phyloP scores from a whole-genome alignment of 106 monocot genomes.

The Cymbidium sinense region DNA sequence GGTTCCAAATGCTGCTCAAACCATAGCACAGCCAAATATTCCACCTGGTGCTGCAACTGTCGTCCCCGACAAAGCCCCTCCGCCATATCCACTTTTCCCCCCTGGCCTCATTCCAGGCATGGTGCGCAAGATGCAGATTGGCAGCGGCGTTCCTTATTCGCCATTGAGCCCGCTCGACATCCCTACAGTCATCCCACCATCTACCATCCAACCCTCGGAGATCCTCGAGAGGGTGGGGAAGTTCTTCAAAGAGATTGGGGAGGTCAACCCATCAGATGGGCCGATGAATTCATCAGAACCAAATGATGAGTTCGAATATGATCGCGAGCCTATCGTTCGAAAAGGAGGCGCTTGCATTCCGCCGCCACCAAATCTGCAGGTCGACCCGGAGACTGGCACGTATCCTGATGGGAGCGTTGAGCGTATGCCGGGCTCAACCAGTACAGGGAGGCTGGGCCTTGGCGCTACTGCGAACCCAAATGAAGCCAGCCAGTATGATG shows the following conservation, averaged over 20 bases:
- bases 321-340: conserved; percentile 51
- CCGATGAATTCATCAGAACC: conserved; percentile 44
- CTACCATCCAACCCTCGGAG: conserved; percentile 61
- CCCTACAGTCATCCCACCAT: conserved; percentile 87
- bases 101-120: conserved; percentile 97
- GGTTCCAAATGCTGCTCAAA: conserved; percentile 15
- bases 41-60: conserved; percentile 6
- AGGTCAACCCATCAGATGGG: conserved; percentile 82
- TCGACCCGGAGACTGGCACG: conserved; percentile 72
- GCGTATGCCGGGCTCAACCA: conserved; percentile 35
- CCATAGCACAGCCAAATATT: conserved; percentile 12
- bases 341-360: conserved; percentile 94
- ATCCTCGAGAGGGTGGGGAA: conserved; percentile 64
- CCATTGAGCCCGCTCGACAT: conserved; percentile 92
- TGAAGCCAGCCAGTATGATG: conserved; percentile 86
- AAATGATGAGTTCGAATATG: conserved; percentile 40
- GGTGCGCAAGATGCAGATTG: conserved; percentile 97
- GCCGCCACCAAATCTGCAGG: conserved; percentile 71
- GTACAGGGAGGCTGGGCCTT: conserved; percentile 64
- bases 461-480: conserved; percentile 82
- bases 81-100: conserved; percentile 92
- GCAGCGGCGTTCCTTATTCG: conserved; percentile 95
- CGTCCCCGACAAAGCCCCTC: conserved; percentile 32
- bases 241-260: conserved; percentile 89
- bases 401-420: conserved; percentile 65